Percentiles rank a stretch among this genome's conserved stretches.
These are phyloP conservation scores for Lavandula angustifolia DNA, from an alignment of 257 asterid genomes.

Conservation along the genomic window DNA sequence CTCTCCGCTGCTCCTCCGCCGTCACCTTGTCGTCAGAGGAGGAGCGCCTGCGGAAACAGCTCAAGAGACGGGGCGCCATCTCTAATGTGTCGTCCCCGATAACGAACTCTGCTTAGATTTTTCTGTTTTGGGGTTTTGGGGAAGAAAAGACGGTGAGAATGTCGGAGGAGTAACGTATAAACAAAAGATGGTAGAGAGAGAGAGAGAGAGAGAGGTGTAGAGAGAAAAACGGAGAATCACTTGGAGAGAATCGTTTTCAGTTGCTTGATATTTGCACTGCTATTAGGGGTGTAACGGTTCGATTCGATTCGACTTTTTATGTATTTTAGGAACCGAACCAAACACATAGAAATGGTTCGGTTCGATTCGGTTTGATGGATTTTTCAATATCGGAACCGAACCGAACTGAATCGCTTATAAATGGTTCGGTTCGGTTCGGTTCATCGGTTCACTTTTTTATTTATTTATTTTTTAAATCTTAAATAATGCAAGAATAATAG, in stretches of 20 bases:
- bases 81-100: constrained; percentile 41
- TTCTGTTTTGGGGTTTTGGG: constrained; percentile 13
- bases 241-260: constrained; percentile 21
- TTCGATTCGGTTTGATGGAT: too few relatives aligned
- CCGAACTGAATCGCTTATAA: too few relatives aligned
- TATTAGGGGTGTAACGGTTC: too few relatives aligned
- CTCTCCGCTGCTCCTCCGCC: constrained; percentile 63
- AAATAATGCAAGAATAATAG: too few relatives aligned
- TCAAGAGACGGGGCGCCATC: constrained; percentile 74
- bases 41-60: constrained; percentile 57
- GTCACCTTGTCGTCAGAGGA: constrained; percentile 43
- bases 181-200: background rate
- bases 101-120: background rate
- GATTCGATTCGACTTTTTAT: too few relatives aligned
- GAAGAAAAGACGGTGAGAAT: constrained; percentile 20
- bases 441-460: too few relatives aligned
- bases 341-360: too few relatives aligned
- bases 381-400: too few relatives aligned
- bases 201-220: constrained; percentile 33
- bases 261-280: constrained; percentile 4
- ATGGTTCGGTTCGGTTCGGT: too few relatives aligned
- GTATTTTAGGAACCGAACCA: too few relatives aligned
- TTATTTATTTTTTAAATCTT: too few relatives aligned
- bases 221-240: constrained; percentile 48
- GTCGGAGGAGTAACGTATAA: constrained; percentile 5